Conservation (phyloP, 1,139 yeast genomes). For the Candida tunisiensis region DNA sequence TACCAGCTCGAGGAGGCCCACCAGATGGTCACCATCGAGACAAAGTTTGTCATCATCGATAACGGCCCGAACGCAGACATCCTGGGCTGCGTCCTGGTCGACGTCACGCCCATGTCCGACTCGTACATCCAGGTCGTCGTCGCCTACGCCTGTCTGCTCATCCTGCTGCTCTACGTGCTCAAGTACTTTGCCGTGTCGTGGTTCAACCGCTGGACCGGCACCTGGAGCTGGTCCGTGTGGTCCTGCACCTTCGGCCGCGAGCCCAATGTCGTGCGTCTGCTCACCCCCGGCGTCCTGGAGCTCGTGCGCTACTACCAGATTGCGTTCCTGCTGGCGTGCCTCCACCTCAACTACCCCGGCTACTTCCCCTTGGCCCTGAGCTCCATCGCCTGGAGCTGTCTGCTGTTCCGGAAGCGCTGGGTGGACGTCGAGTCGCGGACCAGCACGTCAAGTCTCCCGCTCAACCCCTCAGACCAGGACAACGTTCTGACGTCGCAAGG, state of each 20-base stretch:
- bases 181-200: conserved; percentile 24
- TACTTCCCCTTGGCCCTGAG: conserved; percentile 40
- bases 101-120: conserved; percentile 35
- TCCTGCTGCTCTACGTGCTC: conserved; percentile 27
- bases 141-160: conserved; percentile 24
- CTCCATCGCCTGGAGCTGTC: conserved; percentile 22
- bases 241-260: conserved; percentile 48
- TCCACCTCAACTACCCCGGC: conserved; percentile 46
- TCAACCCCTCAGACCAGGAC: conserved; percentile 2
- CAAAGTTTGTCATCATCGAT: conserved; percentile 12
- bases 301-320: conserved; percentile 38
- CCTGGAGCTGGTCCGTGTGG: conserved; percentile 38
- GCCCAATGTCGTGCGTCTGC: conserved; percentile 34
- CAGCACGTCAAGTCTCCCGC: conserved; percentile 9
- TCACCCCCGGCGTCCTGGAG: conserved; percentile 38
- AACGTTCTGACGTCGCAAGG: too few relatives aligned
- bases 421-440: too few relatives aligned
- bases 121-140: conserved; percentile 25
- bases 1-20: conserved; percentile 13
- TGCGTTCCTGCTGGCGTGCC: conserved; percentile 37
- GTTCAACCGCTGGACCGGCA: conserved; percentile 44
- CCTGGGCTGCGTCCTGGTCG: conserved; percentile 31
- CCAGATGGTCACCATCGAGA: conserved; percentile 15
- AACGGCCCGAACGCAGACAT: conserved; percentile 22
- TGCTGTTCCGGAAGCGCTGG: conserved; percentile 17